A percentile compares a stretch with the other conserved stretches of the same genome.
These are phyloP conservation scores for Euclidium syriacum DNA, from an alignment of 345 rosid genomes.

Conservation along the genomic window DNA sequence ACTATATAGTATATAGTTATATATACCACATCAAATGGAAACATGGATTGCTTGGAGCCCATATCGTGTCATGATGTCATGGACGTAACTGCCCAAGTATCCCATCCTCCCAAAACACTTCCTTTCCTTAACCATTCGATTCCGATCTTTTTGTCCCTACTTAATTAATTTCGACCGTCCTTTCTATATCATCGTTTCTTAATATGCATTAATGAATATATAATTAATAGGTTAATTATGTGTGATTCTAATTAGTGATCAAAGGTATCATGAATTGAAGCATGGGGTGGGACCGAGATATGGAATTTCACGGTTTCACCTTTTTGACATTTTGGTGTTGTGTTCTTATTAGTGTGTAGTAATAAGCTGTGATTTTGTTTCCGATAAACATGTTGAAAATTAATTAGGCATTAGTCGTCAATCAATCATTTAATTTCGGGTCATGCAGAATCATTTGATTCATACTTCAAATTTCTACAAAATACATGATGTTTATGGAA, in stretches of 20 bases:
- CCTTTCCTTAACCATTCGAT: not conserved
- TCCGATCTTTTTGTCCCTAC: not conserved
- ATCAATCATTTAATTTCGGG: not conserved
- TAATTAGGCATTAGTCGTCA: slow-evolving; percentile 12
- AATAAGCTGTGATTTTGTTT: slow-evolving; percentile 6
- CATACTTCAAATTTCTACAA: not conserved
- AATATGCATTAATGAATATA: not conserved
- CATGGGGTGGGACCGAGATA: slow-evolving; percentile 29
- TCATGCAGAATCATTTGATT: not conserved
- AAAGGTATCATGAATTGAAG: slow-evolving; percentile 16
- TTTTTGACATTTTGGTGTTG: slow-evolving; percentile 24
- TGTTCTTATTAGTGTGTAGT: slow-evolving; percentile 13
- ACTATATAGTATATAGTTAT: not conserved
- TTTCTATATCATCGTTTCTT: not conserved
- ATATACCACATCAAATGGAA: slow-evolving; percentile 19
- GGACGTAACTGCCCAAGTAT: slow-evolving; percentile 22
- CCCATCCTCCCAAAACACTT: slow-evolving; percentile 18
- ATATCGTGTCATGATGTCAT: slow-evolving; percentile 32
- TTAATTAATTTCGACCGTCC: not conserved
- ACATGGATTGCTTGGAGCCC: slow-evolving; percentile 27
- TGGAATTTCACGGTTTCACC: slow-evolving; percentile 21
- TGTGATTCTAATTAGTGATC: not conserved
- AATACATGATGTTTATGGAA: not conserved
- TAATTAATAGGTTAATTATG: not conserved
- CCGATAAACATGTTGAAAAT: slow-evolving; percentile 2